Evolutionary conservation across 257 asterid genomes (phyloP), one percentile per base, ranked within the genome.

Genomic region (Scutellaria baicalensis): DNA sequence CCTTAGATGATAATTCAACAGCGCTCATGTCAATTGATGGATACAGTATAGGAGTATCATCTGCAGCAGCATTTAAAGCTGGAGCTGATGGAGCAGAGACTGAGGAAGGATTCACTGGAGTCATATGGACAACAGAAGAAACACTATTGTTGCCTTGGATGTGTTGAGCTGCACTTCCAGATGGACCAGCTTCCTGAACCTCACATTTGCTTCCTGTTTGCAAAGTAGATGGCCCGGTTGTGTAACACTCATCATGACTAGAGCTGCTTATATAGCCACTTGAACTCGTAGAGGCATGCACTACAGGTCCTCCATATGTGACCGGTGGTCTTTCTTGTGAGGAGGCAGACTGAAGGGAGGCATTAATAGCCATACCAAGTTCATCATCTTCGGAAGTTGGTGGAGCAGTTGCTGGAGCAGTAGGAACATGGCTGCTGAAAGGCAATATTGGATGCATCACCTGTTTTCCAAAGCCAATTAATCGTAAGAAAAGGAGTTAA

Each of bases 41-140:
- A 81, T 91, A 94, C 27, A 82, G 83, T 68, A 94, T 83, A 9
- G 90, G 96, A 40, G 85, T 88, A 62, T 83, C 82, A 31, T 78
- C 82, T 66, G 52, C 18, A 48, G 58, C 64, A 43, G 61, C 81
- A 50, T 69, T 74, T 7, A 49, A 59, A 14, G 69, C 59, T 4
- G 85, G 83, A 78, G 93, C 96, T 49, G 96, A 87, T 10, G 96
- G 91, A 60, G 38, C 9, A 44, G 85, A 64, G 52, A 35, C 59
- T 1, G 78, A 31, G 47, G 82, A 42, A 9, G 78, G 80, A 71
- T 55, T 82, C 71, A 59, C 87, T 2, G 23, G 62, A 33, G 70
- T 38, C 48, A 77, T 63, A 54, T 69, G 76, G 68, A 64, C 70
- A 17, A 42, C 75, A 67, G 80, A 65, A 12, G 77, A 63, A 21